phyloP scores from a whole-genome alignment of 2,329 filamentous ascomycete genomes.

The Cytospora piceicola region DNA sequence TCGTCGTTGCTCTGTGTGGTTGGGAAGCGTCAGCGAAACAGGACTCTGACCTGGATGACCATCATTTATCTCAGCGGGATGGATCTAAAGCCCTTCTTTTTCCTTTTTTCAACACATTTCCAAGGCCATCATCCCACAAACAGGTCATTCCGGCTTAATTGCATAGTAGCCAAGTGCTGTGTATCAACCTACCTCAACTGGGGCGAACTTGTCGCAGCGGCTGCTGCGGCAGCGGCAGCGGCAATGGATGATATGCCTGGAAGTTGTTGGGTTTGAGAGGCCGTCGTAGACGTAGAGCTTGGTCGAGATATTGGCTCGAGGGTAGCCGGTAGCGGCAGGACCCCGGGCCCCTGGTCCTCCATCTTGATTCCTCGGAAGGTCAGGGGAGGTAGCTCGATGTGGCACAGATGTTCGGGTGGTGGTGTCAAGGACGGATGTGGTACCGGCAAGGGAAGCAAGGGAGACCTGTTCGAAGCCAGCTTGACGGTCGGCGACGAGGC shows the following conservation, averaged over 20 bases:
- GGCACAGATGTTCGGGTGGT: conserved; percentile 32
- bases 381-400: conserved; percentile 33
- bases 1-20: conserved; percentile 33
- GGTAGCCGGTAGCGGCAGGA: conserved; percentile 43
- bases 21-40: conserved; percentile 9
- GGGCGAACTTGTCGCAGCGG: conserved; percentile 45
- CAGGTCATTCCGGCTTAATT: not conserved
- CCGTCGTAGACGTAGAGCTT: conserved; percentile 53
- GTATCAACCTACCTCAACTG: conserved; percentile 50
- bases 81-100: not conserved
- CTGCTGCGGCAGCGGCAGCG: conserved; percentile 37
- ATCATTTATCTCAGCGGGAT: not conserved
- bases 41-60: not conserved
- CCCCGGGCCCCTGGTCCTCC: conserved; percentile 37
- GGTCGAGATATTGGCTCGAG: conserved; percentile 55
- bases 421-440: conserved; percentile 31
- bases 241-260: conserved; percentile 52
- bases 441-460: conserved; percentile 30
- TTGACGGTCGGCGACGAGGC: conserved; percentile 32
- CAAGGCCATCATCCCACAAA: not conserved
- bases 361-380: conserved; percentile 44
- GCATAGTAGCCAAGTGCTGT: not conserved
- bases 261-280: conserved; percentile 48
- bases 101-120: not conserved
- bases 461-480: conserved; percentile 36